A percentile compares a stretch with the other conserved stretches of the same genome.
Conservation (phyloP, 148 eudicot genomes). For the Agrostemma githago region DNA sequence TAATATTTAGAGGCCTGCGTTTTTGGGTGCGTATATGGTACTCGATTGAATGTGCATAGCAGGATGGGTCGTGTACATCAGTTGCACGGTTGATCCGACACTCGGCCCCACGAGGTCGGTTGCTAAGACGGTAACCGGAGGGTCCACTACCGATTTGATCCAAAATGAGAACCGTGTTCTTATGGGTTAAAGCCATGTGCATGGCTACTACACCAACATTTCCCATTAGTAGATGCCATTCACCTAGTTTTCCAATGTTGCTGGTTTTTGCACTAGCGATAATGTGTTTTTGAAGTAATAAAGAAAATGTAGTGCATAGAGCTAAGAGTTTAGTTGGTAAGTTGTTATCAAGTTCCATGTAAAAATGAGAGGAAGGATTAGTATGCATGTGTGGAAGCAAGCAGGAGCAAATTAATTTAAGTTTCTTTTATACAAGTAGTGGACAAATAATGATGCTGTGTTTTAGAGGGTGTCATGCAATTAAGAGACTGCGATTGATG, state of each 20-base stretch:
- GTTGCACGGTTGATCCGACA: conserved; percentile 17
- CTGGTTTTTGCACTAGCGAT: background rate
- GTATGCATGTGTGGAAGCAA: no score
- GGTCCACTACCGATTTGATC: conserved; percentile 50
- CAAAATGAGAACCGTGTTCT: conserved; percentile 43
- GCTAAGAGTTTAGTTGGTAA: background rate
- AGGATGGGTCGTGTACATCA: conserved; percentile 29
- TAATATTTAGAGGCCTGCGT: conserved; percentile 35
- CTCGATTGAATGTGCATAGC: conserved; percentile 67
- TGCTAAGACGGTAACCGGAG: conserved; percentile 34
- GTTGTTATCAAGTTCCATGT: background rate
- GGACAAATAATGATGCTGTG: conserved; percentile 8
- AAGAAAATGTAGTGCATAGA: background rate
- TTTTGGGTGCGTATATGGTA: conserved; percentile 36
- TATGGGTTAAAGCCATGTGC: conserved; percentile 25
- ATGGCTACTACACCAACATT: conserved; percentile 60
- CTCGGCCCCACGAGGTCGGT: conserved; percentile 25
- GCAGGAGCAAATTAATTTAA: background rate
- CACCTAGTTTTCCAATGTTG: conserved; percentile 4
- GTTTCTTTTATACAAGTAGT: background rate
- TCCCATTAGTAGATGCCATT: conserved; percentile 50
- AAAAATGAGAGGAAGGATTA: background rate
- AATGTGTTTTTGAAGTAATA: background rate
- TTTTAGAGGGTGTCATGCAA: conserved; percentile 14
- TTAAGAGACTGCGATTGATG: background rate